Evolutionary conservation across 2,329 filamentous ascomycete genomes (phyloP).

Genomic region (Cercospora zeae-maydis): DNA sequence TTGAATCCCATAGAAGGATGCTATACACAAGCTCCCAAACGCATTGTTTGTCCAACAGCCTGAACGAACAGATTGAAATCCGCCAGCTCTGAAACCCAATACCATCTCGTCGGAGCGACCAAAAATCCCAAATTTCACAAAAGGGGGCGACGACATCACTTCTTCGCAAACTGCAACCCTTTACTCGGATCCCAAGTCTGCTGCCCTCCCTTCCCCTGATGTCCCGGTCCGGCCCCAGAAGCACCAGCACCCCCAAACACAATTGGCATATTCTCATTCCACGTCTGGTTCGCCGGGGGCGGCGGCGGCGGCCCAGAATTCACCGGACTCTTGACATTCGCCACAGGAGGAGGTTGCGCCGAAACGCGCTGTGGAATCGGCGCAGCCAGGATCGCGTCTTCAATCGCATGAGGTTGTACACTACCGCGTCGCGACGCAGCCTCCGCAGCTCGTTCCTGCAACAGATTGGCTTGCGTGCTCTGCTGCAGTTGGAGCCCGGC

Average conservation of each 20-base stretch:
- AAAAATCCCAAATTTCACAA: too few species aligned
- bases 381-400: slow-evolving; percentile 49
- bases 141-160: neutral
- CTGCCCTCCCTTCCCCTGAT: neutral
- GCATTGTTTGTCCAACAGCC: neutral
- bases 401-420: slow-evolving; percentile 23
- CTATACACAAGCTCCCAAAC: neutral
- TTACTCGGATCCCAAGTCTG: slow-evolving; percentile 30
- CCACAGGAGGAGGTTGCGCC: slow-evolving; percentile 37
- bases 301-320: too few species aligned
- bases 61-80: neutral
- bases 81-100: too few species aligned
- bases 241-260: slow-evolving; percentile 27
- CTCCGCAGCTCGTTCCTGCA: slow-evolving; percentile 35
- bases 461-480: slow-evolving; percentile 40
- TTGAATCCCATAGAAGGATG: neutral
- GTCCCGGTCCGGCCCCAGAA: too few species aligned
- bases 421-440: slow-evolving; percentile 10
- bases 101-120: too few species aligned
- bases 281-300: slow-evolving; percentile 27
- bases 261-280: slow-evolving; percentile 38
- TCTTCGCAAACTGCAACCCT: slow-evolving; percentile 28
- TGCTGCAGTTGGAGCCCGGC: slow-evolving; percentile 53
- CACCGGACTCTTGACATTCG: slow-evolving; percentile 26
- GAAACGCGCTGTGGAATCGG: slow-evolving; percentile 43